Evolutionary conservation across 805 yeast genomes (phyloP), one percentile per base, ranked within the genome.

Genomic region (Wickerhamomyces pijperi): DNA sequence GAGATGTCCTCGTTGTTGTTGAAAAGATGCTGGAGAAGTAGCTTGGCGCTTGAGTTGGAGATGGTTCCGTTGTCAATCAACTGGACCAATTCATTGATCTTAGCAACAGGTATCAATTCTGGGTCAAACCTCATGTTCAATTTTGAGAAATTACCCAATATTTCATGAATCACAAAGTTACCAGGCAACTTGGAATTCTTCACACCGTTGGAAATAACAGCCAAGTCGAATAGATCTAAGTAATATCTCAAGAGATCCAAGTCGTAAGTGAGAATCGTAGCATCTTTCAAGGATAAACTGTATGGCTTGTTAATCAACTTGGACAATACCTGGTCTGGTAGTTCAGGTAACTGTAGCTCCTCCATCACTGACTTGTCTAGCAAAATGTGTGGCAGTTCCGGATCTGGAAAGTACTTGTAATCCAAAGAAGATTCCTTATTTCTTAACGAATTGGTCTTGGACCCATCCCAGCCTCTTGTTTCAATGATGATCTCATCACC

Each of bases 391-490:
- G 92, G 87, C 23, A 92, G 61, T 56, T 92, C 98, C 2, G 94
- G 84, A 56, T 92, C 98, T 0, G 97, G 96, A 70, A 90, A 80
- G 54, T 87, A 92, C 50, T 97, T 66, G 59, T 92, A 92, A 58
- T 92, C 98, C 12, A 83, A 70, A 0, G 84, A 72, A 32, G 74
- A 72, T 55, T 90, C 97, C 51, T 92, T 92, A 3, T 74, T 66
- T 53, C 98, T 72, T 37, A 82, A 60, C 37, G 72, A 67, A 35
- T 70, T 65, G 0, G 97, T 90, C 33, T 65, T 62, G 3, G 58
- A 58, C 2, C 96, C 97, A 50, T 81, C 79, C 96, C 97, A 92
- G 16, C 95, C 92, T 53, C 97, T 70, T 0, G 98, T 92, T 51
- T 88, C 95, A 6, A 63, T 51, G 9, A 52, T 39, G 5, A 53